Conservation (phyloP, 1,284 basidiomycete genomes). For the Heterobasidion parviporum region DNA sequence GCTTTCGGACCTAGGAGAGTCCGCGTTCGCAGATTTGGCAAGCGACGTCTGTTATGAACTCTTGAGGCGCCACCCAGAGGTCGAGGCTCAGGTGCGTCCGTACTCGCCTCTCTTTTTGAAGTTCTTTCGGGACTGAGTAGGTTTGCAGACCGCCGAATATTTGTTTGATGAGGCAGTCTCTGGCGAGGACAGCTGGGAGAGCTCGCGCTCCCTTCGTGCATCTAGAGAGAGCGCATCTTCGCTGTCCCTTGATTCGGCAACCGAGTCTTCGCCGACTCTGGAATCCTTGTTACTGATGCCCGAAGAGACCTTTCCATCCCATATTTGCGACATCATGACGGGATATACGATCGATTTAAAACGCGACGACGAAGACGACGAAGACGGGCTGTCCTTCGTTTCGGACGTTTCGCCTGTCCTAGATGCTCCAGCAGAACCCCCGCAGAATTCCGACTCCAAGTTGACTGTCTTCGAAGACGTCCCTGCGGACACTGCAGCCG, state of each 20-base stretch:
- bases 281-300: not conserved
- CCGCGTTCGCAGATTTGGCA: not conserved
- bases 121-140: not conserved
- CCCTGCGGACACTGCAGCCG: not conserved
- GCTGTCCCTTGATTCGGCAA: not conserved
- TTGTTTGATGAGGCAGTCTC: not conserved
- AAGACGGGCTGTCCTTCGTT: not conserved
- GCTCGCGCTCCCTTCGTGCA: not conserved
- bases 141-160: not conserved
- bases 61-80: not conserved
- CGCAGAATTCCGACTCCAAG: not conserved
- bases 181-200: not conserved
- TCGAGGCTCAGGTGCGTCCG: not conserved
- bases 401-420: not conserved
- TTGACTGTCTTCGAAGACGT: not conserved
- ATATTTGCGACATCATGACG: not conserved
- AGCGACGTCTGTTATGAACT: not conserved
- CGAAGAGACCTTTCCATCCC: not conserved
- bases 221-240: not conserved
- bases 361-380: not conserved
- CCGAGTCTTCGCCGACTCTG: not conserved
- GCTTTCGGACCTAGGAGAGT: not conserved
- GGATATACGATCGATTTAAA: not conserved
- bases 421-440: too few species aligned
- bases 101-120: not conserved